These are phyloP conservation scores for Aspergillus bertholletiae DNA, from an alignment of 495 filamentous ascomycete species.

Conservation along the genomic window DNA sequence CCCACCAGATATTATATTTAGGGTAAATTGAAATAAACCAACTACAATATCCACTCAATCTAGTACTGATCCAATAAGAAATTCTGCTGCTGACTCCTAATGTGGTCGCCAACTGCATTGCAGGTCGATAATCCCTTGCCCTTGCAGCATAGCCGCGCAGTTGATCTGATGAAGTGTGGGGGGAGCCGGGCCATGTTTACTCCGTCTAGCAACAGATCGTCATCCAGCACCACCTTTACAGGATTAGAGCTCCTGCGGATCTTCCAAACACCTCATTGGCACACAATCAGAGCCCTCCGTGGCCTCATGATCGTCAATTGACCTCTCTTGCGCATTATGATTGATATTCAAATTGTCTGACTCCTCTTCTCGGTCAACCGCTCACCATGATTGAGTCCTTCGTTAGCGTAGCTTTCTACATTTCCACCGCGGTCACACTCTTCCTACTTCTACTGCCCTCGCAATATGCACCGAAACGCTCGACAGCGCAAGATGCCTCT, in stretches of 20 bases:
- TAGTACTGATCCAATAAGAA: too few relatives aligned
- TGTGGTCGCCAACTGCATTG: background rate
- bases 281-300: background rate
- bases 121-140: background rate
- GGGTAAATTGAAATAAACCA: too few relatives aligned
- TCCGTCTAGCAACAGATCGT: background rate
- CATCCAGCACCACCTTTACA: too few relatives aligned
- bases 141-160: constrained; percentile 5
- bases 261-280: background rate
- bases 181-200: constrained; percentile 11
- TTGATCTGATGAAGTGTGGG: constrained; percentile 1
- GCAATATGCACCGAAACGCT: constrained; percentile 35
- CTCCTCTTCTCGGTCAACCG: background rate
- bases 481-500: constrained; percentile 7
- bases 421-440: constrained; percentile 48
- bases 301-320: background rate
- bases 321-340: background rate
- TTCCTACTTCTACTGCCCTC: constrained; percentile 50
- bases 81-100: background rate
- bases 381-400: constrained; percentile 39
- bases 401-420: constrained; percentile 42
- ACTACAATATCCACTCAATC: too few relatives aligned
- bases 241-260: background rate
- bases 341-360: too few relatives aligned
- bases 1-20: too few relatives aligned